Conservation (phyloP, 2,329 filamentous ascomycete genomes). For the Colletotrichum sp. region DNA sequence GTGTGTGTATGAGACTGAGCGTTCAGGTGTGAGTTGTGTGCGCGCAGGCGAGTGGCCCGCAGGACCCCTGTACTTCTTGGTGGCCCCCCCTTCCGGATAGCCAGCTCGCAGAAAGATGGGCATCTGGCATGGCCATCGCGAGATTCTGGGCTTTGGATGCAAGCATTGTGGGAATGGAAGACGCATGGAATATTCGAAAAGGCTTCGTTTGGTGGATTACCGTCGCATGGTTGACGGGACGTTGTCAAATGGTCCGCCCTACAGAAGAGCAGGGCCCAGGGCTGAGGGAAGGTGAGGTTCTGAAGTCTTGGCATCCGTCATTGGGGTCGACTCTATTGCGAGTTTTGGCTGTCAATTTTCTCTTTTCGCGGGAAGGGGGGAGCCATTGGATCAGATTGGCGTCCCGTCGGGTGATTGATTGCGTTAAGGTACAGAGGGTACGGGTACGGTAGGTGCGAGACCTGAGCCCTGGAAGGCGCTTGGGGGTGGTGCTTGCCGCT, state of each 20-base stretch:
- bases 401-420: background rate
- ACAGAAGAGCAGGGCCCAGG: slow-evolving; percentile 18
- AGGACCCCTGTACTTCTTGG: background rate
- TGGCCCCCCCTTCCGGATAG: background rate
- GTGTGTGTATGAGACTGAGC: background rate
- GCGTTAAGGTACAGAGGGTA: background rate
- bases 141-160: background rate
- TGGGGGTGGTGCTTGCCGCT: background rate
- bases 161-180: slow-evolving; percentile 1
- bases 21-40: background rate
- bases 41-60: background rate
- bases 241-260: slow-evolving; percentile 19
- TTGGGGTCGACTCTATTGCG: slow-evolving; percentile 14
- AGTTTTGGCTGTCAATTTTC: slow-evolving; percentile 6
- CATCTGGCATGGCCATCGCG: background rate
- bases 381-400: slow-evolving; percentile 10
- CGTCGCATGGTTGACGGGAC: slow-evolving; percentile 19
- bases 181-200: slow-evolving; percentile 20
- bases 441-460: background rate
- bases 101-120: background rate
- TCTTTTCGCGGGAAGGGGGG: slow-evolving; percentile 6
- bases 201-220: slow-evolving; percentile 16
- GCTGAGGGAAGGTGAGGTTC: slow-evolving; percentile 19
- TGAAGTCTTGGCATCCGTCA: slow-evolving; percentile 21
- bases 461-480: background rate